Evolutionary conservation across 2,329 filamentous ascomycete species (phyloP).

Genomic region (Chlorencoelia australis): DNA sequence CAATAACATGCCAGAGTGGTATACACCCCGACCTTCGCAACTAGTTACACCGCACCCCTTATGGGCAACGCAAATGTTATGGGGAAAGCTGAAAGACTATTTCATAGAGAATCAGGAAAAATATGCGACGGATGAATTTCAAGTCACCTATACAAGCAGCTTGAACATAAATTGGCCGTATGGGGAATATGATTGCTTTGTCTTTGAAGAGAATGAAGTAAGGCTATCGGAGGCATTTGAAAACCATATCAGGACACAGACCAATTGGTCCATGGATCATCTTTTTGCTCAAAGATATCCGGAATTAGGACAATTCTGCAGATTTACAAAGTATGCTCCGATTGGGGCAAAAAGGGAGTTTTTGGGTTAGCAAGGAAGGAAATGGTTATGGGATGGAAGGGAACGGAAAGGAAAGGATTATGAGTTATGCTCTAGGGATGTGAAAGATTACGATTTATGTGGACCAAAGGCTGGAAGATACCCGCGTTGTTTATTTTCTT

Average conservation of each 20-base stretch:
- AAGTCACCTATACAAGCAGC: conserved; percentile 27
- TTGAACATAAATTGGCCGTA: conserved; percentile 30
- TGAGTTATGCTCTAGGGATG: background rate
- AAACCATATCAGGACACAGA: conserved; percentile 12
- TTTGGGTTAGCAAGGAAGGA: no score
- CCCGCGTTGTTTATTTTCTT: no score
- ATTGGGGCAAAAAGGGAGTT: no score
- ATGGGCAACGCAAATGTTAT: conserved; percentile 26
- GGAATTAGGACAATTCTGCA: conserved; percentile 16
- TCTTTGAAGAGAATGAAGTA: conserved; percentile 16
- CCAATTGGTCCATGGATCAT: conserved; percentile 22
- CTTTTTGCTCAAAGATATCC: conserved; percentile 19
- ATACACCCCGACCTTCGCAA: conserved; percentile 16
- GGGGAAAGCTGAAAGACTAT: conserved; percentile 27
- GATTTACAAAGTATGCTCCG: conserved; percentile 7
- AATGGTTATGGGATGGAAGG: background rate
- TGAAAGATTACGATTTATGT: background rate
- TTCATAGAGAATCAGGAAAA: conserved; percentile 22
- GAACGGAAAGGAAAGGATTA: background rate
- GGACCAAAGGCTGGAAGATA: no score
- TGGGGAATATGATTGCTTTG: conserved; percentile 13
- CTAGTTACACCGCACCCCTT: conserved; percentile 27
- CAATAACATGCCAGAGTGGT: conserved; percentile 15
- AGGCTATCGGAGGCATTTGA: conserved; percentile 14
- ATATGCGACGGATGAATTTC: conserved; percentile 31